A percentile compares a stretch with the other conserved stretches of the same genome.
These are phyloP conservation scores for Pulveroboletus sp. DNA, from an alignment of 1,284 basidiomycete species.

Conservation along the genomic window DNA sequence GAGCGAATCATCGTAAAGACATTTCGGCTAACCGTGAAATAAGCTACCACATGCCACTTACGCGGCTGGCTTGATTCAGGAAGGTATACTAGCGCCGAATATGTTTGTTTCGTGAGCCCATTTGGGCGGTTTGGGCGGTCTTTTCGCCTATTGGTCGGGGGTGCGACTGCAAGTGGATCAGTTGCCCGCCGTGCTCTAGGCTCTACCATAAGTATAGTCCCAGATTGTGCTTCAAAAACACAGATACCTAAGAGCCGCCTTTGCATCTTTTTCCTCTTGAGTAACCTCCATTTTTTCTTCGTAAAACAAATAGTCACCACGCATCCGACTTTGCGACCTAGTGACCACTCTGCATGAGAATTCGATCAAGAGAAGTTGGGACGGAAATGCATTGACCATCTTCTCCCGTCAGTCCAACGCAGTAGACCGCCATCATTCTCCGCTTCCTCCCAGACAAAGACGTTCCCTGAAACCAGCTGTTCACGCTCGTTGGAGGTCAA, in stretches of 20 bases:
- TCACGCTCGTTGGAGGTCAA: conserved; percentile 68
- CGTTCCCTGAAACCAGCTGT: conserved; percentile 65
- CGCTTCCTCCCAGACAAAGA: conserved; percentile 83
- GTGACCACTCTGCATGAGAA: conserved; percentile 1
- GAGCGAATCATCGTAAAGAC: conserved; percentile 9
- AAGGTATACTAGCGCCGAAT: conserved; percentile 68
- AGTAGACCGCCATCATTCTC: conserved; percentile 75
- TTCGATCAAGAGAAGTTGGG: background rate
- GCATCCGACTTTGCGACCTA: conserved; percentile 80
- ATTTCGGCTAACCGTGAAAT: conserved; percentile 60
- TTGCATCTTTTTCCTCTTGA: conserved; percentile 71
- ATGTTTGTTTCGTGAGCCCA: conserved; percentile 78
- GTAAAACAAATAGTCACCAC: conserved; percentile 78
- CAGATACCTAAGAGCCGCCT: conserved; percentile 65
- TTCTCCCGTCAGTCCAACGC: conserved; percentile 75
- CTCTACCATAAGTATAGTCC: conserved; percentile 9
- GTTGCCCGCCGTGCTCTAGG: conserved; percentile 60
- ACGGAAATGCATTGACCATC: conserved; percentile 51
- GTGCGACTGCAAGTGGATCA: conserved; percentile 56
- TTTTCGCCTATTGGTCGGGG: conserved; percentile 62
- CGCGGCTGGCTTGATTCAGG: conserved; percentile 55
- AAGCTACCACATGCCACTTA: conserved; percentile 80
- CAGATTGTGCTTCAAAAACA: conserved; percentile 5
- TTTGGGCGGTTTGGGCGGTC: conserved; percentile 72
- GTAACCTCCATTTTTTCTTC: conserved; percentile 79